Percentiles rank a stretch among this genome's conserved stretches.
These are phyloP conservation scores for Pseudogymnoascus verrucosus DNA, from an alignment of 2,329 filamentous ascomycete species.

Conservation along the genomic window DNA sequence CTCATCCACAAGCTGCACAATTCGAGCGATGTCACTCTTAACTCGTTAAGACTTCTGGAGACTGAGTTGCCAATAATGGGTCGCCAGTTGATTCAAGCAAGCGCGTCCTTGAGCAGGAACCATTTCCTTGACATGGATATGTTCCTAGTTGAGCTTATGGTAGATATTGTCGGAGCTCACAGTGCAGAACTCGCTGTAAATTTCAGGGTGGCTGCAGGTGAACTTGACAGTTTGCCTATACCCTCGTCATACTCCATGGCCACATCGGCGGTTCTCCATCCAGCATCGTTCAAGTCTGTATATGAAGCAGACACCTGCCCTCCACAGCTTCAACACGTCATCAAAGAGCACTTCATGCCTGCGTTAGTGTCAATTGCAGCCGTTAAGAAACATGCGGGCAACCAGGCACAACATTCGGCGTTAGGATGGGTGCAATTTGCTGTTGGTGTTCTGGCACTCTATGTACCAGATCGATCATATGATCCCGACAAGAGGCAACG, in stretches of 20 bases:
- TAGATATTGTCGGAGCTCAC: slow-evolving; percentile 20
- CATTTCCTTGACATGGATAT: slow-evolving; percentile 39
- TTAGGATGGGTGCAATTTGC: slow-evolving; percentile 71
- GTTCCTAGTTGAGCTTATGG: slow-evolving; percentile 18
- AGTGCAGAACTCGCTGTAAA: slow-evolving; percentile 11
- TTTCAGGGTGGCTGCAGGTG: background rate
- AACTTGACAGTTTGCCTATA: background rate
- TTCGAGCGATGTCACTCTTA: slow-evolving; percentile 46
- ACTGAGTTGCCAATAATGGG: slow-evolving; percentile 55
- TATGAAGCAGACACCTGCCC: background rate
- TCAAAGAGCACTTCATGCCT: slow-evolving; percentile 31
- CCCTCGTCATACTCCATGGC: background rate
- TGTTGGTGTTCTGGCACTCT: slow-evolving; percentile 65
- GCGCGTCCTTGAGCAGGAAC: slow-evolving; percentile 33
- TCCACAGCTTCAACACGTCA: slow-evolving; percentile 16
- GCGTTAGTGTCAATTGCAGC: slow-evolving; percentile 26
- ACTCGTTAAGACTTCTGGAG: slow-evolving; percentile 55
- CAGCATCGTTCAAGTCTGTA: background rate
- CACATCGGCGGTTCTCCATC: background rate
- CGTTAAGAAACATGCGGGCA: slow-evolving; percentile 21
- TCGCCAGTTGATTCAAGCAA: slow-evolving; percentile 32
- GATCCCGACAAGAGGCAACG: slow-evolving; percentile 65
- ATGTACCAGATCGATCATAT: slow-evolving; percentile 77
- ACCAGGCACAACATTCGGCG: slow-evolving; percentile 34
- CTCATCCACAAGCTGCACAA: slow-evolving; percentile 48